Conservation (phyloP, 495 filamentous ascomycete genomes). For the Penicillium bovifimosum region DNA sequence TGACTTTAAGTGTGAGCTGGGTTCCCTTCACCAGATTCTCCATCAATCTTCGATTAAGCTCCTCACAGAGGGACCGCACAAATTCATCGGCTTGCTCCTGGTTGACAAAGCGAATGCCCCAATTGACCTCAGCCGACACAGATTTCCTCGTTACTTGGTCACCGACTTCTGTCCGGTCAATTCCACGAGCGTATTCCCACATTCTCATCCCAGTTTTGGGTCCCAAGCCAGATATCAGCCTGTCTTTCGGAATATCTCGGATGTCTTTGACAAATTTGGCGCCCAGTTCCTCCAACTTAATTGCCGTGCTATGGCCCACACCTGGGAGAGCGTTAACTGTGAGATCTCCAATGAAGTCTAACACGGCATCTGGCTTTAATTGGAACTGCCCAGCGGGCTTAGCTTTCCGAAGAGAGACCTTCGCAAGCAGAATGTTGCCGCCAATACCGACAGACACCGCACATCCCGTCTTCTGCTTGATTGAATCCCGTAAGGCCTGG, state of each 20-base stretch:
- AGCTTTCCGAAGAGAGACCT: conserved; percentile 82
- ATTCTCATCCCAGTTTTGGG: conserved; percentile 91
- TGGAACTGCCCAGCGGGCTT: conserved; percentile 94
- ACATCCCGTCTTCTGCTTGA: conserved; percentile 72
- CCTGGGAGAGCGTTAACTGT: conserved; percentile 79
- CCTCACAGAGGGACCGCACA: conserved; percentile 71
- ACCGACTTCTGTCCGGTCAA: conserved; percentile 82
- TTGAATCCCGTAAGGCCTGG: conserved; percentile 53
- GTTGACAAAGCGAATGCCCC: conserved; percentile 91
- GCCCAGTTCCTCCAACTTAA: conserved; percentile 82
- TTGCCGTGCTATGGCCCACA: conserved; percentile 77
- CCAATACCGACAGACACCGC: conserved; percentile 94
- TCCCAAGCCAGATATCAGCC: conserved; percentile 64
- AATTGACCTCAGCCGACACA: conserved; percentile 93
- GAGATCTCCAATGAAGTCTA: conserved; percentile 69
- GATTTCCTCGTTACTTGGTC: conserved; percentile 78
- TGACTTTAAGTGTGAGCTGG: conserved; percentile 88
- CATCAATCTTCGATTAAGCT: conserved; percentile 71
- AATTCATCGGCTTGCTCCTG: conserved; percentile 90
- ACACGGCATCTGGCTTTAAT: conserved; percentile 69
- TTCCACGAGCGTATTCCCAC: conserved; percentile 84
- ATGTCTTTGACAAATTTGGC: conserved; percentile 78
- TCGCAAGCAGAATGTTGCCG: conserved; percentile 82
- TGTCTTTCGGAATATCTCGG: conserved; percentile 67
- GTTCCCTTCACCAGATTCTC: conserved; percentile 81